Conservation (phyloP, 805 yeast genomes). For the Ogataea paradorogensis region DNA sequence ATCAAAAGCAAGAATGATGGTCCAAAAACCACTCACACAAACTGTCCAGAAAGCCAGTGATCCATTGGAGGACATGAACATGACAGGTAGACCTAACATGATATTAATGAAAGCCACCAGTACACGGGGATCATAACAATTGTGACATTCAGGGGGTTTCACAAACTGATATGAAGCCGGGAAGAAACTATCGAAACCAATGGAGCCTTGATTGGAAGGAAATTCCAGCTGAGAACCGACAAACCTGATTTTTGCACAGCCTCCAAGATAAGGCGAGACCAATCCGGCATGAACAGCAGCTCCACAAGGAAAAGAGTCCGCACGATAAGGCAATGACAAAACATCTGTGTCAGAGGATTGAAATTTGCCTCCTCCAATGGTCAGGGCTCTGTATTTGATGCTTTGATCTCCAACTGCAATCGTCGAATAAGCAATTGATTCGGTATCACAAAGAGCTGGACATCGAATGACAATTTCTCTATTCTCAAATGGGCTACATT, state of each 20-base stretch:
- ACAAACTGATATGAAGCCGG: conserved; percentile 70
- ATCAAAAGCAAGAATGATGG: conserved; percentile 68
- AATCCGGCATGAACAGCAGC: conserved; percentile 87
- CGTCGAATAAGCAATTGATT: conserved; percentile 71
- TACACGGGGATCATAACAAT: conserved; percentile 70
- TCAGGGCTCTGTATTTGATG: conserved; percentile 67
- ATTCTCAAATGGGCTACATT: conserved; percentile 48
- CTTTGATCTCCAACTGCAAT: conserved; percentile 68
- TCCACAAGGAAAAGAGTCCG: conserved; percentile 86
- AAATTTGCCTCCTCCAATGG: conserved; percentile 72
- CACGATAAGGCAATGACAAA: conserved; percentile 69
- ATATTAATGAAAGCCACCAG: conserved; percentile 56
- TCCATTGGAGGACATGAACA: conserved; percentile 43
- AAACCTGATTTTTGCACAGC: conserved; percentile 65
- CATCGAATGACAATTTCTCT: conserved; percentile 62
- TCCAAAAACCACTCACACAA: conserved; percentile 76
- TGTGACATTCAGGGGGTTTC: conserved; percentile 46
- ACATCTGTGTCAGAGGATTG: conserved; percentile 17
- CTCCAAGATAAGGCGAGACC: conserved; percentile 71
- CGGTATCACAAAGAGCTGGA: conserved; percentile 83
- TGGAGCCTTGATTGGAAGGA: conserved; percentile 47
- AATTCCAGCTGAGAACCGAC: conserved; percentile 52
- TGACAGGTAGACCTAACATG: conserved; percentile 58
- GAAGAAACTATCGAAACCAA: conserved; percentile 67
- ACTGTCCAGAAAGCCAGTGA: conserved; percentile 59